Percentiles rank a stretch among this genome's conserved stretches.
phyloP scores from a whole-genome alignment of 306 rosid genomes.

The Geum urbanum region DNA sequence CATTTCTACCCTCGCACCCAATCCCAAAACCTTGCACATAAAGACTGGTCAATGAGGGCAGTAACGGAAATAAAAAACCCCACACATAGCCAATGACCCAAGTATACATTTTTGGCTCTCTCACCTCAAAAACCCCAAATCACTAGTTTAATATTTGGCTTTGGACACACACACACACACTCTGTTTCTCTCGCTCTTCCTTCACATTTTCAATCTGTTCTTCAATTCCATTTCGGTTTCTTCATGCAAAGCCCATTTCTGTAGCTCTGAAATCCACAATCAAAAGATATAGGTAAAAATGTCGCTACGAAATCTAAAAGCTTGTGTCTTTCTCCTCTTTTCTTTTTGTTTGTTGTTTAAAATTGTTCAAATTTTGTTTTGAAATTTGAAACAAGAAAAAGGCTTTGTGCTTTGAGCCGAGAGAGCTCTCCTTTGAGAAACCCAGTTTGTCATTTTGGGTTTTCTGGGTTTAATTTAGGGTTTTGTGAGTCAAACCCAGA shows the following conservation, averaged over 20 bases:
- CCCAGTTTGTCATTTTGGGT: background rate
- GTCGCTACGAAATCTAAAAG: background rate
- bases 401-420: background rate
- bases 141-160: background rate
- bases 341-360: too few relatives aligned
- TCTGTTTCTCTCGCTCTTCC: background rate
- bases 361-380: background rate
- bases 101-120: background rate
- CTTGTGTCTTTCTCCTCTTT: background rate
- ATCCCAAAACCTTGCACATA: background rate
- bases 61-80: background rate
- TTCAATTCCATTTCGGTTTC: background rate
- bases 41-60: background rate
- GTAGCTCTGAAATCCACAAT: background rate
- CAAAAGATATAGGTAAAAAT: background rate
- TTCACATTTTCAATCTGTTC: conserved; percentile 2
- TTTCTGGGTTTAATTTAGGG: conserved; percentile 17
- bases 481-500: conserved; percentile 11
- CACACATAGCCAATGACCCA: background rate
- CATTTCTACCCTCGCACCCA: background rate
- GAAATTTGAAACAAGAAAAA: background rate
- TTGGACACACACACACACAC: background rate
- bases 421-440: conserved; percentile 1
- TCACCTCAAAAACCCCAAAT: background rate
- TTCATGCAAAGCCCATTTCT: conserved; percentile 10